Conservation (phyloP, 306 rosid genomes). For the Oemleria cerasiformis region DNA sequence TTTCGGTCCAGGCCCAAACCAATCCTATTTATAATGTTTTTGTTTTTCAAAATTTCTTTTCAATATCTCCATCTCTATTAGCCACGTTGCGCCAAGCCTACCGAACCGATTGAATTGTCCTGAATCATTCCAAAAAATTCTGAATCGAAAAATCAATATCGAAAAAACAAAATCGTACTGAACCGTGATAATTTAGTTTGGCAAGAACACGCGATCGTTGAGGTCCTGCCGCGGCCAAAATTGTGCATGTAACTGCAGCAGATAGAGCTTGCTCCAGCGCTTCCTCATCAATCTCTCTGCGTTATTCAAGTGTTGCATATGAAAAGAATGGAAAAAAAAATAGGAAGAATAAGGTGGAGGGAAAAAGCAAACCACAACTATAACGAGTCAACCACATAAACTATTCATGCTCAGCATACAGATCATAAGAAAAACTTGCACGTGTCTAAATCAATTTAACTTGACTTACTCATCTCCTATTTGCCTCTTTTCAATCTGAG, state of each 20-base stretch:
- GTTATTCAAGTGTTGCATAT: background rate
- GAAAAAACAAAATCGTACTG: too few species aligned
- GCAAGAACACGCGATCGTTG: conserved; percentile 99
- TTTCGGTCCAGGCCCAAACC: background rate
- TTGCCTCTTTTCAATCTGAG: conserved; percentile 96
- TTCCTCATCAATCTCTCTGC: conserved; percentile 86
- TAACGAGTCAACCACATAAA: background rate
- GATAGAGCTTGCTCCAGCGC: conserved; percentile 93
- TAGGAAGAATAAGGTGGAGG: background rate
- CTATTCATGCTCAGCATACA: conserved; percentile 1
- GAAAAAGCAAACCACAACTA: background rate
- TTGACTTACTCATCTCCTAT: conserved; percentile 90
- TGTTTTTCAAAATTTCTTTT: too few species aligned
- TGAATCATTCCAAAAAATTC: too few species aligned
- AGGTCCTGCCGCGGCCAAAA: conserved; percentile 98
- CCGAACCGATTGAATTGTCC: too few species aligned
- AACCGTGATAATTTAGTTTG: too few species aligned
- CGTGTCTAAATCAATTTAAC: conserved; percentile 3
- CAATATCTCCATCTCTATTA: too few species aligned
- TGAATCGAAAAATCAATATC: too few species aligned
- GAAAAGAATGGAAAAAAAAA: background rate
- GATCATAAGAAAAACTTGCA: background rate
- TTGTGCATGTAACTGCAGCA: conserved; percentile 96
- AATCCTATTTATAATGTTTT: too few species aligned
- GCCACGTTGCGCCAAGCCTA: too few species aligned